Evolutionary conservation across 768 basidiomycete genomes (phyloP).

Genomic region (Erythrobasidium yunnanense): DNA sequence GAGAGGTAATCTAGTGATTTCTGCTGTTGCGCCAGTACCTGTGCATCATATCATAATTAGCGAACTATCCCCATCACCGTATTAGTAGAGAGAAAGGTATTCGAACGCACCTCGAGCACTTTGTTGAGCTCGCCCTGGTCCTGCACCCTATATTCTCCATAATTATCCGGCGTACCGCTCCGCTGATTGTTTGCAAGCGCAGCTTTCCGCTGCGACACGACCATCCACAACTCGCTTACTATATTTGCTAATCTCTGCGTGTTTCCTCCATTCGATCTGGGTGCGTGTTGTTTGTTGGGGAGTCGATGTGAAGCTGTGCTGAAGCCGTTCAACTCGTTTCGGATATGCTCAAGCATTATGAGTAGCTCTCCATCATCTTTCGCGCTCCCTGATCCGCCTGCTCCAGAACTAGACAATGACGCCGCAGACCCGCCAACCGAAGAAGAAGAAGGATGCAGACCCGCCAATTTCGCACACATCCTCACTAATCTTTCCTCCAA

Average conservation of each 20-base stretch:
- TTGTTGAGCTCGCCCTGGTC: constrained; percentile 26
- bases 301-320: not conserved
- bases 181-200: not conserved
- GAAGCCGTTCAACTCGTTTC: constrained; percentile 10
- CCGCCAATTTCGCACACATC: constrained; percentile 15
- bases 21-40: constrained; percentile 29
- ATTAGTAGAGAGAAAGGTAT: too few relatives aligned
- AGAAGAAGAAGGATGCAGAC: not conserved
- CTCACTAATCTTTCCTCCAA: constrained; percentile 6
- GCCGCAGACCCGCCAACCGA: not conserved
- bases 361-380: constrained; percentile 20
- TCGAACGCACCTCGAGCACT: constrained; percentile 27
- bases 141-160: constrained; percentile 18
- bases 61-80: too few relatives aligned
- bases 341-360: constrained; percentile 13
- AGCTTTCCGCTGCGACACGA: constrained; percentile 27
- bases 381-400: not conserved
- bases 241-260: constrained; percentile 9
- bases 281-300: not conserved
- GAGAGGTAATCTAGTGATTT: constrained; percentile 26
- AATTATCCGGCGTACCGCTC: not conserved
- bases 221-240: constrained; percentile 28
- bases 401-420: too few relatives aligned
- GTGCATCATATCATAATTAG: not conserved
- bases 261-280: constrained; percentile 1